A percentile compares a stretch with the other conserved stretches of the same genome.
Conservation (phyloP, 495 filamentous ascomycete species). For the Penicillium cataractarum region DNA sequence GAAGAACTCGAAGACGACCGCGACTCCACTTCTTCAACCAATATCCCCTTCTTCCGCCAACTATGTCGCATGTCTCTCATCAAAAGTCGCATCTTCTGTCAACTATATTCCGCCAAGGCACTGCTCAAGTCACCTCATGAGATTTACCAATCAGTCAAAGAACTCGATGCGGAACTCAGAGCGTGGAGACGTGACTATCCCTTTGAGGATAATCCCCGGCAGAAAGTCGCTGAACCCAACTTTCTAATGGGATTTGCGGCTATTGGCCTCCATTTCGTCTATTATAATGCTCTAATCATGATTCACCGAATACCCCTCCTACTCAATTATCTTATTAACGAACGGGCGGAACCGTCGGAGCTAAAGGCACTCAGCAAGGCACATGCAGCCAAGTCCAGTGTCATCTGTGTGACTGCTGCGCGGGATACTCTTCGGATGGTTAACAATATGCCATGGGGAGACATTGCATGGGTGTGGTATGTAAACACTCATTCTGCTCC, state of each 20-base stretch:
- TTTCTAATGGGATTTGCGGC: slow-evolving; percentile 85
- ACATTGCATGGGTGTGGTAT: slow-evolving; percentile 92
- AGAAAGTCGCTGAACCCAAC: slow-evolving; percentile 80
- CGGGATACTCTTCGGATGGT: slow-evolving; percentile 87
- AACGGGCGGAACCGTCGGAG: slow-evolving; percentile 17
- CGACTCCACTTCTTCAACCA: slow-evolving; percentile 69
- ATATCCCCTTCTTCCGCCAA: slow-evolving; percentile 84
- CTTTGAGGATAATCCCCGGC: slow-evolving; percentile 72
- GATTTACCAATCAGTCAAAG: slow-evolving; percentile 82
- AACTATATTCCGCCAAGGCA: slow-evolving; percentile 85
- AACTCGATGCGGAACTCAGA: slow-evolving; percentile 84
- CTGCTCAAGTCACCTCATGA: slow-evolving; percentile 81
- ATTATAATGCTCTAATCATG: slow-evolving; percentile 94
- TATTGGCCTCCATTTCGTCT: slow-evolving; percentile 85
- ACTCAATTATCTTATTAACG: slow-evolving; percentile 73
- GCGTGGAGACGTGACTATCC: slow-evolving; percentile 87
- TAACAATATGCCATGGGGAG: slow-evolving; percentile 91
- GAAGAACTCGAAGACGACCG: slow-evolving; percentile 74
- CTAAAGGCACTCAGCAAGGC: slow-evolving; percentile 51
- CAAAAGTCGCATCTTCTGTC: slow-evolving; percentile 87
- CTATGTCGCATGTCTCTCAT: slow-evolving; percentile 88
- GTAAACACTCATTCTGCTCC: slow-evolving; percentile 26
- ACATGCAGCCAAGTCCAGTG: slow-evolving; percentile 64
- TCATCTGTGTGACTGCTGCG: slow-evolving; percentile 83
- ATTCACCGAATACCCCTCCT: slow-evolving; percentile 95